Percentiles rank a stretch among this genome's conserved stretches.
Conservation (phyloP, 225 moss, liverwort and hornwort genomes). For the Takakia lepidozioides region DNA sequence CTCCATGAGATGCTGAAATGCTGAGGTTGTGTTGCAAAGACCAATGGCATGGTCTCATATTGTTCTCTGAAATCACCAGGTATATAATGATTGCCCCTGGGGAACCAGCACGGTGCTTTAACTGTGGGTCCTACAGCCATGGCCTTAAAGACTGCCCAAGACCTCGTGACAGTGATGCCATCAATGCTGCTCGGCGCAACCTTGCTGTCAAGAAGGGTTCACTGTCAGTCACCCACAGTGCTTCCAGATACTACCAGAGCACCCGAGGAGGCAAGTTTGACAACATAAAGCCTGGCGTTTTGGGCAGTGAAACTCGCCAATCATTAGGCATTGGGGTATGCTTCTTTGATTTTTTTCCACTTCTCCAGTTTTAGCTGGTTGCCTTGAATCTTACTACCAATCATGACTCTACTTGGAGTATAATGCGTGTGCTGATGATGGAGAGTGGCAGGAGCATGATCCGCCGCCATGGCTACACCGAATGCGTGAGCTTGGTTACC, state of each 20-base stretch:
- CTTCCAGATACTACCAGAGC: slow-evolving; percentile 71
- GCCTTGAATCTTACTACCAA: no score
- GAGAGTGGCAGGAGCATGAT: slow-evolving; percentile 81
- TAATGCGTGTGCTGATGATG: no score
- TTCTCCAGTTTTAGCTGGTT: no score
- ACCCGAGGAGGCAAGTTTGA: slow-evolving; percentile 49
- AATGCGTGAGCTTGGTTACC: slow-evolving; percentile 46
- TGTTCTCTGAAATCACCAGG: slow-evolving; percentile 3
- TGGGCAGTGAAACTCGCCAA: slow-evolving; percentile 24
- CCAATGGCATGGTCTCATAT: neutral
- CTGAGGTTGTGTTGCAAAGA: neutral
- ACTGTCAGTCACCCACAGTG: slow-evolving; percentile 46
- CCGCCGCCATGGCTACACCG: slow-evolving; percentile 66
- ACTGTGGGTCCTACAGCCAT: slow-evolving; percentile 90
- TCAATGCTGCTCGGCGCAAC: slow-evolving; percentile 56
- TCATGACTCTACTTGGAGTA: no score
- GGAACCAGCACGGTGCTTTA: slow-evolving; percentile 76
- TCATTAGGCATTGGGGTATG: slow-evolving; percentile 42
- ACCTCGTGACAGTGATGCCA: slow-evolving; percentile 51
- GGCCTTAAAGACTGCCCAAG: slow-evolving; percentile 67
- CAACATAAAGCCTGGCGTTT: slow-evolving; percentile 31
- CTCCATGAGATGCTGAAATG: slow-evolving; percentile 25
- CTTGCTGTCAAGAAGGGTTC: slow-evolving; percentile 37
- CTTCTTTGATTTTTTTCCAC: no score
- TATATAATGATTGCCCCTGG: slow-evolving; percentile 19